Percentiles rank a stretch among this genome's conserved stretches.
Evolutionary conservation across 2,329 filamentous ascomycete species (phyloP).

Genomic region (Triangularia verruculosa): DNA sequence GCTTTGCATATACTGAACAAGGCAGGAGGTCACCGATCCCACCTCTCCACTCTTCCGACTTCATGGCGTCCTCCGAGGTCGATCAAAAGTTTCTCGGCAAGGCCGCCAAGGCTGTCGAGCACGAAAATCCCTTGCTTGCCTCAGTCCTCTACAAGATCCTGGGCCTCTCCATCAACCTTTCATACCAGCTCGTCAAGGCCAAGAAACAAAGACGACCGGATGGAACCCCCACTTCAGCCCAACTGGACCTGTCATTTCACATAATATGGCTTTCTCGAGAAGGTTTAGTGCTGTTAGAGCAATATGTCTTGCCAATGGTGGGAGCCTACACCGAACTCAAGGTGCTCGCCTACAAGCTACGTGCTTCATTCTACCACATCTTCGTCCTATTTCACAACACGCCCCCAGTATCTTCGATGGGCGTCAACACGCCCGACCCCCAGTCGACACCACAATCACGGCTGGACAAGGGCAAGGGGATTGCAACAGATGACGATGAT

Average conservation of each 20-base stretch:
- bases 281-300: conserved; percentile 81
- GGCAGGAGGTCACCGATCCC: neutral
- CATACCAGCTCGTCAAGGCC: conserved; percentile 76
- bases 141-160: conserved; percentile 86
- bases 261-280: conserved; percentile 96
- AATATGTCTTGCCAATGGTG: conserved; percentile 83
- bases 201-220: conserved; percentile 82
- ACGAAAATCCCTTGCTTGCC: conserved; percentile 75
- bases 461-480: conserved; percentile 48
- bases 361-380: conserved; percentile 93
- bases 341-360: conserved; percentile 85
- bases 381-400: conserved; percentile 96
- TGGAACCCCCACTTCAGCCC: conserved; percentile 71
- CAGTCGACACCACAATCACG: conserved; percentile 36
- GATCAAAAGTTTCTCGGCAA: conserved; percentile 95
- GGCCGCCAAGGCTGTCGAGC: conserved; percentile 75
- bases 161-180: conserved; percentile 84
- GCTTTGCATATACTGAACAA: neutral
- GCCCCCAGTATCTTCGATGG: conserved; percentile 67
- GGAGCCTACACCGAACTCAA: conserved; percentile 77
- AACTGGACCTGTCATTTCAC: conserved; percentile 77
- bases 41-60: neutral
- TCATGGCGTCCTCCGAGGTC: conserved; percentile 94
- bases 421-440: conserved; percentile 48
- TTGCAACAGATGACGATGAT: conserved; percentile 46